Percentiles rank a stretch among this genome's conserved stretches.
These are phyloP conservation scores for Hibiscus trionum DNA, from an alignment of 345 rosid genomes.

Conservation along the genomic window DNA sequence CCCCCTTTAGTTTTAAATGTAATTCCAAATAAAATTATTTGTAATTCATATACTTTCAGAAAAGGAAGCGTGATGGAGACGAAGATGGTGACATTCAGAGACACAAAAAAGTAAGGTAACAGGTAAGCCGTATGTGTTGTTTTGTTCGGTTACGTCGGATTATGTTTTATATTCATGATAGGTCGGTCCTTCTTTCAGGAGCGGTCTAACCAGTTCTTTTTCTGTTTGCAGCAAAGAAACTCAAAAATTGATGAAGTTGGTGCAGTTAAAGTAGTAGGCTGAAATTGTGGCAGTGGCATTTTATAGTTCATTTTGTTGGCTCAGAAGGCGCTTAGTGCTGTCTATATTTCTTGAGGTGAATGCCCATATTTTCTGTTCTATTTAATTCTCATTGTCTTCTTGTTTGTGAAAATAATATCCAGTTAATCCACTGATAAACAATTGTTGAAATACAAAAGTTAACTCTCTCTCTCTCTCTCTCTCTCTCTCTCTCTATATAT, in stretches of 20 bases:
- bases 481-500: no score
- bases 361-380: no score
- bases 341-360: no score
- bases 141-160: background rate
- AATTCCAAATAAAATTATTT: background rate
- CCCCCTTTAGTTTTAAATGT: background rate
- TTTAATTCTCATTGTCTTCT: no score
- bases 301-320: background rate
- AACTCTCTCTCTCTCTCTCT: no score
- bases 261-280: background rate
- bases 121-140: background rate
- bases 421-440: no score
- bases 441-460: no score
- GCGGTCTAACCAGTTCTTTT: no score
- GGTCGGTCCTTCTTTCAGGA: background rate
- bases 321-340: no score
- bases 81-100: background rate
- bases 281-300: background rate
- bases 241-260: background rate
- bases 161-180: no score
- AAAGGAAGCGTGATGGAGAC: slow-evolving; percentile 79
- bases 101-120: background rate
- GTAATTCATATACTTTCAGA: slow-evolving; percentile 41
- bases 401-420: no score
- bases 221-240: background rate